These are phyloP conservation scores for Paraglomus brasilianum DNA, from an alignment of 192 early-diverging fungal genomes.

Conservation along the genomic window DNA sequence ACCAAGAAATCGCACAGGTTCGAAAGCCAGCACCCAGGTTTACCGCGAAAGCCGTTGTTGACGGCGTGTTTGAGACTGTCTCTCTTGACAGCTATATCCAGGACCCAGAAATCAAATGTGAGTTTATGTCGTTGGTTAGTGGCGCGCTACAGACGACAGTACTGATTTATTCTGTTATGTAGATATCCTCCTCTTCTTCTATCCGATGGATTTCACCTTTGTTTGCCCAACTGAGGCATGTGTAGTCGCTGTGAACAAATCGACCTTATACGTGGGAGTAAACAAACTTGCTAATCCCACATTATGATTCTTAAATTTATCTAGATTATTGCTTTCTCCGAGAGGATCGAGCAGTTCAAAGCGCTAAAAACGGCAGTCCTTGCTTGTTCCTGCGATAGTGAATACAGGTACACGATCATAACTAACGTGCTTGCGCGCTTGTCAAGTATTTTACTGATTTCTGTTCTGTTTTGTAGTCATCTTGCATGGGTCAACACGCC, in stretches of 20 bases:
- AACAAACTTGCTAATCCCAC: neutral
- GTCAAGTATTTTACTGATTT: too few relatives aligned
- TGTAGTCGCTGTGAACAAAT: neutral
- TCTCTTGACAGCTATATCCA: slow-evolving; percentile 40
- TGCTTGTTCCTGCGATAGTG: slow-evolving; percentile 71
- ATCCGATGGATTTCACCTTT: slow-evolving; percentile 91
- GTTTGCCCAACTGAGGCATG: slow-evolving; percentile 84
- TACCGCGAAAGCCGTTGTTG: slow-evolving; percentile 63
- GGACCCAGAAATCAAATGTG: too few relatives aligned
- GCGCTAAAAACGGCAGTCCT: slow-evolving; percentile 74
- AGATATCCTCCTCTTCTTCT: slow-evolving; percentile 79
- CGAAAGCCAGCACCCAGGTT: slow-evolving; percentile 65
- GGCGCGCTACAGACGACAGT: neutral
- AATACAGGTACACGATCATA: slow-evolving; percentile 44
- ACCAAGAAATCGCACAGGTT: slow-evolving; percentile 40
- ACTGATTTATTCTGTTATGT: neutral
- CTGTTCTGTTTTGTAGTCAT: slow-evolving; percentile 49
- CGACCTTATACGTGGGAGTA: neutral
- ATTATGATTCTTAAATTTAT: neutral
- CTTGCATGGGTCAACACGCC: slow-evolving; percentile 85
- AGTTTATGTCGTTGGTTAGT: too few relatives aligned
- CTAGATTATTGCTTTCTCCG: slow-evolving; percentile 84
- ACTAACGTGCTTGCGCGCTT: too few relatives aligned
- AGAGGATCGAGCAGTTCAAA: slow-evolving; percentile 81
- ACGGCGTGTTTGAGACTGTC: slow-evolving; percentile 68